Evolutionary conservation across 306 rosid species (phyloP).

Genomic region (Citrullus mucosospermus): DNA sequence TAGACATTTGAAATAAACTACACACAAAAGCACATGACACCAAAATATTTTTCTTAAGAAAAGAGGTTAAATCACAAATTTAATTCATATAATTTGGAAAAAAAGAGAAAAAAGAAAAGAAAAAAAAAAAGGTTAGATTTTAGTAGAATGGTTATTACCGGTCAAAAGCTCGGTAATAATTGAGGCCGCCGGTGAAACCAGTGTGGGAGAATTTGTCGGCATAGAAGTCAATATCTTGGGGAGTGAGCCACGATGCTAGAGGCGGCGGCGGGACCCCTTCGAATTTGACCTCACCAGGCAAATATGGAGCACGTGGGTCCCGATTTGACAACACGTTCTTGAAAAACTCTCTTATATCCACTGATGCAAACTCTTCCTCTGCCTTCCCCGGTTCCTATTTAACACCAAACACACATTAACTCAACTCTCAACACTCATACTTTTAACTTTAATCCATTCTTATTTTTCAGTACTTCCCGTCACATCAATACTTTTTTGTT

Average conservation of each 20-base stretch:
- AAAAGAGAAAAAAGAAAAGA: no score
- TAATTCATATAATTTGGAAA: no score
- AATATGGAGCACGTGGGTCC: not conserved
- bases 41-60: no score
- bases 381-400: not conserved
- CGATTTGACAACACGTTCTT: not conserved
- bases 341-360: not conserved
- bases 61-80: no score
- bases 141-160: not conserved
- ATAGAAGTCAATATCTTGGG: conserved; percentile 23
- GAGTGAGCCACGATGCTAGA: conserved; percentile 31
- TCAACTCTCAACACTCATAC: no score
- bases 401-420: not conserved
- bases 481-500: no score
- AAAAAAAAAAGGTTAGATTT: no score
- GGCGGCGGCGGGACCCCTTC: not conserved
- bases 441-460: no score
- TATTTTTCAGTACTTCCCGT: no score
- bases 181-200: conserved; percentile 27
- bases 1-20: no score
- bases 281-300: not conserved
- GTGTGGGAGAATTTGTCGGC: conserved; percentile 18
- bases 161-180: conserved; percentile 21
- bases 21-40: no score
- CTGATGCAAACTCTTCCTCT: not conserved